Evolutionary conservation across 2,329 filamentous ascomycete genomes (phyloP).

Genomic region (Colletotrichum sansevieriae): DNA sequence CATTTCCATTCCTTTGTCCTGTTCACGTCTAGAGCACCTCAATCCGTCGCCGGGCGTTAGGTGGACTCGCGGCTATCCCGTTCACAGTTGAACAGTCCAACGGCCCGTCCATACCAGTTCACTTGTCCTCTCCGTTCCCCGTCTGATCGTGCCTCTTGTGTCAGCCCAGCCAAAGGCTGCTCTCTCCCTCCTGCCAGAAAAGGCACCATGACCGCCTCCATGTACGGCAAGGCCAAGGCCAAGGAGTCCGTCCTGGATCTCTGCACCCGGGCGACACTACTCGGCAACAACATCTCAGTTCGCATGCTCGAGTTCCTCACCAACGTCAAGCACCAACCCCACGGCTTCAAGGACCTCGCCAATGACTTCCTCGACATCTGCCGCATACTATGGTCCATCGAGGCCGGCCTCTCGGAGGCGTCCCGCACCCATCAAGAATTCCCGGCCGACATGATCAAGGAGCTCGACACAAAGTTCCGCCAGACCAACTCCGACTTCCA

Average conservation of each 20-base stretch:
- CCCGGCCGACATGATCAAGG: conserved; percentile 71
- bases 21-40: background rate
- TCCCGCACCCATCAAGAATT: conserved; percentile 64
- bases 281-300: conserved; percentile 74
- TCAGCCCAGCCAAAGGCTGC: conserved; percentile 11
- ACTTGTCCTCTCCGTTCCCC: background rate
- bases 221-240: conserved; percentile 41
- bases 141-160: conserved; percentile 9
- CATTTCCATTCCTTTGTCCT: background rate
- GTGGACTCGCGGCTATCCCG: background rate
- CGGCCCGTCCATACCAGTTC: background rate
- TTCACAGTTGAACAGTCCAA: background rate
- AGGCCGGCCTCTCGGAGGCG: conserved; percentile 72
- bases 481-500: conserved; percentile 73
- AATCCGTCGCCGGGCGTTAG: conserved; percentile 3
- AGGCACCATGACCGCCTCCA: conserved; percentile 25
- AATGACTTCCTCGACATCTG: conserved; percentile 77
- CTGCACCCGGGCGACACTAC: conserved; percentile 69
- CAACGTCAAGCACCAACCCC: conserved; percentile 65
- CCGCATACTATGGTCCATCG: conserved; percentile 76
- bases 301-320: conserved; percentile 75
- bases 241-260: conserved; percentile 58
- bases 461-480: conserved; percentile 74
- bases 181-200: background rate
- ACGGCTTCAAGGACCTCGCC: conserved; percentile 71